Conservation (phyloP, 495 filamentous ascomycete genomes). For the Usnea hakonensis region DNA sequence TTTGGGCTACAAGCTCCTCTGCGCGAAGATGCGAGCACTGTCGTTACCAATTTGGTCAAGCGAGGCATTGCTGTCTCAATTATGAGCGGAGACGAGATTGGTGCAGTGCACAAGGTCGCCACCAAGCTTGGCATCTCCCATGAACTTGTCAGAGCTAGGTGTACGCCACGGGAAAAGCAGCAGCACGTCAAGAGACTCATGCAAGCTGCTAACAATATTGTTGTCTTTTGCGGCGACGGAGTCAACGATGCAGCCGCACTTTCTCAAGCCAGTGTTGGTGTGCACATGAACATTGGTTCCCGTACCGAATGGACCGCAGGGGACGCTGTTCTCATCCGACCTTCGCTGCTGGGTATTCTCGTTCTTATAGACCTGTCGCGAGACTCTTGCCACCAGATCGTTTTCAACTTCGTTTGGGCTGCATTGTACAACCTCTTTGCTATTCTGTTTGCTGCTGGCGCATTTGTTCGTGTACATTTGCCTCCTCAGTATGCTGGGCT, state of each 20-base stretch:
- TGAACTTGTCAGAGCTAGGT: constrained; percentile 40
- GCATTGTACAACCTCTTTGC: constrained; percentile 68
- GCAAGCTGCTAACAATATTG: constrained; percentile 22
- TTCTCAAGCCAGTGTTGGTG: constrained; percentile 62
- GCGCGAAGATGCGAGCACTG: constrained; percentile 45
- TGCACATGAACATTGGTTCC: constrained; percentile 55
- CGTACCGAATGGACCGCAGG: constrained; percentile 62
- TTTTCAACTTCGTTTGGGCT: constrained; percentile 68
- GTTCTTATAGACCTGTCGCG: constrained; percentile 52
- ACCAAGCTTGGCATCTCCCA: constrained; percentile 43
- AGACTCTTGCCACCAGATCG: constrained; percentile 47
- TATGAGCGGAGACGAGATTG: constrained; percentile 62
- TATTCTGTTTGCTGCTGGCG: constrained; percentile 60
- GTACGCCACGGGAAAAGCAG: constrained; percentile 56
- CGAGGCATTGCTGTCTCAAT: constrained; percentile 54
- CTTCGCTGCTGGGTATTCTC: constrained; percentile 46
- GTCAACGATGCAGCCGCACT: constrained; percentile 75
- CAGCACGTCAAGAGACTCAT: constrained; percentile 45
- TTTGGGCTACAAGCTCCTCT: constrained; percentile 55
- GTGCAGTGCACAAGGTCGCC: constrained; percentile 50
- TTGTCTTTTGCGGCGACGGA: constrained; percentile 71
- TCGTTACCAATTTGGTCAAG: constrained; percentile 44
- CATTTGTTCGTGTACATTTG: constrained; percentile 57
- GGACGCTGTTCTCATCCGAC: constrained; percentile 58
- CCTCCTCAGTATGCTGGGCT: constrained; percentile 67